Conservation (phyloP, 2,329 filamentous ascomycete species). For the Sarocladiaceae sp. region DNA sequence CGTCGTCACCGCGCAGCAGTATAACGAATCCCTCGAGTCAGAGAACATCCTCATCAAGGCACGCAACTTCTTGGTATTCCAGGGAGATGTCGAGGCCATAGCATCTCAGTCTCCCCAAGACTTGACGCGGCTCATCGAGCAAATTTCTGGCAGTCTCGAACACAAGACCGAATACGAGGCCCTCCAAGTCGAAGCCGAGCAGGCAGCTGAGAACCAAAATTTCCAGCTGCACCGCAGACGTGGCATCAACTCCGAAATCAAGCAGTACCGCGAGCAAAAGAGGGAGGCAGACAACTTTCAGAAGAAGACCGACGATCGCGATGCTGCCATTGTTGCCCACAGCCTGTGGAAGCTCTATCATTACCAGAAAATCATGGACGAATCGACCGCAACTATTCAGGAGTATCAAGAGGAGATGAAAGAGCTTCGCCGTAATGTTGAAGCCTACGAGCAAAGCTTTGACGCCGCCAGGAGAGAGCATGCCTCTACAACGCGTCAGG, state of each 20-base stretch:
- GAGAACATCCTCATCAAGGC: slow-evolving; percentile 99
- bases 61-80: slow-evolving; percentile 95
- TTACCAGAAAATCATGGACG: slow-evolving; percentile 89
- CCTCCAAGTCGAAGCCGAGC: slow-evolving; percentile 80
- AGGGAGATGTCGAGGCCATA: slow-evolving; percentile 96
- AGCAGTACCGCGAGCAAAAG: slow-evolving; percentile 96
- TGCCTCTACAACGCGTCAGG: slow-evolving; percentile 68
- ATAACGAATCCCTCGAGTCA: slow-evolving; percentile 85
- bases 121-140: slow-evolving; percentile 88
- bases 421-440: slow-evolving; percentile 83
- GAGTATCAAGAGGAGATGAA: slow-evolving; percentile 93
- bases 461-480: slow-evolving; percentile 84
- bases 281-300: slow-evolving; percentile 92
- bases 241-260: slow-evolving; percentile 96
- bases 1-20: slow-evolving; percentile 81
- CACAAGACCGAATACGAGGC: slow-evolving; percentile 92
- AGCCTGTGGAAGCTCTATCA: slow-evolving; percentile 97
- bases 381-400: slow-evolving; percentile 84
- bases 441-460: slow-evolving; percentile 75
- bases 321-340: slow-evolving; percentile 87
- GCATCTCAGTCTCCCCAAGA: slow-evolving; percentile 93
- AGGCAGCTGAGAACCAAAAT: slow-evolving; percentile 82
- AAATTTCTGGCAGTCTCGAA: slow-evolving; percentile 94
- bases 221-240: slow-evolving; percentile 85
- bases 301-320: slow-evolving; percentile 82